These are phyloP conservation scores for Teratosphaeria viscida DNA, from an alignment of 2,329 filamentous ascomycete genomes.

Conservation along the genomic window DNA sequence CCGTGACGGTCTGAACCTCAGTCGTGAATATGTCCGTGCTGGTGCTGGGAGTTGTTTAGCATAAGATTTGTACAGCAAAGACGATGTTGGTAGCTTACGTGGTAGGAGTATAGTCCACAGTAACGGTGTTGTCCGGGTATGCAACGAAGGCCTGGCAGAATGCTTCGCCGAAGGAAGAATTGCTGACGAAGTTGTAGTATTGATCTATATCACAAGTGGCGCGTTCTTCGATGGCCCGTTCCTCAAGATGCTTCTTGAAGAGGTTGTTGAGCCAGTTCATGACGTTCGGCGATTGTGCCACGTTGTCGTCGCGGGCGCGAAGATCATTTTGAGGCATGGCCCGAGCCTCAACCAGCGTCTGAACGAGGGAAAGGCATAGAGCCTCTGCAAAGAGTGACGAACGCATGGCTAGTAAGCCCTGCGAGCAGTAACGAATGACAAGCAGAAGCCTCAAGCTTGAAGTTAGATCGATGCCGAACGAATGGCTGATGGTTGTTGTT, in stretches of 20 bases:
- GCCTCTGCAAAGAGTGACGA: slow-evolving; percentile 15
- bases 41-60: slow-evolving; percentile 6
- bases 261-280: slow-evolving; percentile 15
- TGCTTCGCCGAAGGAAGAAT: slow-evolving; percentile 12
- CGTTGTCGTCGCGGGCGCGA: slow-evolving; percentile 1
- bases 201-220: slow-evolving; percentile 12
- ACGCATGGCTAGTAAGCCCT: slow-evolving; percentile 15
- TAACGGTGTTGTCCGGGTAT: slow-evolving; percentile 17
- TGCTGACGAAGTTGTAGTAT: slow-evolving; percentile 17
- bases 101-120: slow-evolving; percentile 19
- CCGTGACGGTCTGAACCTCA: slow-evolving; percentile 8
- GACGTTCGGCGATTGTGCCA: slow-evolving; percentile 3
- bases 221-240: not conserved
- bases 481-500: slow-evolving; percentile 5
- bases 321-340: slow-evolving; percentile 5
- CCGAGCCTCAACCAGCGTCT: slow-evolving; percentile 14
- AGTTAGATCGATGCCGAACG: not conserved
- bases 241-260: slow-evolving; percentile 7
- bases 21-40: slow-evolving; percentile 12
- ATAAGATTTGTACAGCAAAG: slow-evolving; percentile 2
- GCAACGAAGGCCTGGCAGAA: slow-evolving; percentile 17
- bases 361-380: slow-evolving; percentile 19
- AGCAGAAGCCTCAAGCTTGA: slow-evolving; percentile 8
- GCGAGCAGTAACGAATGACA: slow-evolving; percentile 13
- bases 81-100: slow-evolving; percentile 12